Base-by-base conservation (phyloP, 106 monocot species). In the Gastrodia elata region DNA sequence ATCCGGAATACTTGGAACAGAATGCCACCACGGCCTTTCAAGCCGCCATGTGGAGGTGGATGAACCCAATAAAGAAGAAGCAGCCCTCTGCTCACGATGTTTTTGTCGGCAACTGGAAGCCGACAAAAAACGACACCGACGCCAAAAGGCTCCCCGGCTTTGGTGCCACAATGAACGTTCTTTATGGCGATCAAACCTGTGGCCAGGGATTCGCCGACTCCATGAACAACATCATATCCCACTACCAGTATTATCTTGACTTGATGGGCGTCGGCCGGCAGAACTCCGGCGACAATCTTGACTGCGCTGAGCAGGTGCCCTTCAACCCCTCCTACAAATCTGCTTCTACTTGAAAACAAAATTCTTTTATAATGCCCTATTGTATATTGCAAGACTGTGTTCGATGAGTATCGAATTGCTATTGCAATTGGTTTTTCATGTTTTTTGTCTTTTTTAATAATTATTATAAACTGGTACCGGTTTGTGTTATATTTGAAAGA, bases 11-110 rank as follows among this genome's bases (percentile, higher is more conserved):
- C 58, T 75, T 96, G 0, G 92, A 96, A 42, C 90, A 90, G 78
- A 97, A 97, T 64, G 90, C 97, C 1, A 93, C 97, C 11, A 26
- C 87, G n/a, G 97, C 92, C 13, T 97, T 97, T 83, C 86, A 90
- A 74, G 83, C 93, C 0, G 92, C 97, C 7, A 86, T 97, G 9
- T 90, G 86, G 86, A 73, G 81, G 76, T 97, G 97, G 95, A 95
- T 92, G 91, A 96, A 39, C 67, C 38, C 67, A 10, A 38, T 38
- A 3, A 90, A 85, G 41, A 96, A 84, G 90, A 91, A 89, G 83
- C 96, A 96, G 77, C 96, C 96, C 25, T 96, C 96, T 2, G 85
- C 92, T 6, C 96, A 96, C 30, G 96, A 92, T 57, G 92, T 69
- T 40, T 69, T 69, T 11, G 92, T 92, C 15, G 90, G 92, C 6